Percentiles rank a stretch among this genome's conserved stretches.
Evolutionary conservation across 1,139 yeast genomes (phyloP).

Genomic region (Taphrina flavorubra): DNA sequence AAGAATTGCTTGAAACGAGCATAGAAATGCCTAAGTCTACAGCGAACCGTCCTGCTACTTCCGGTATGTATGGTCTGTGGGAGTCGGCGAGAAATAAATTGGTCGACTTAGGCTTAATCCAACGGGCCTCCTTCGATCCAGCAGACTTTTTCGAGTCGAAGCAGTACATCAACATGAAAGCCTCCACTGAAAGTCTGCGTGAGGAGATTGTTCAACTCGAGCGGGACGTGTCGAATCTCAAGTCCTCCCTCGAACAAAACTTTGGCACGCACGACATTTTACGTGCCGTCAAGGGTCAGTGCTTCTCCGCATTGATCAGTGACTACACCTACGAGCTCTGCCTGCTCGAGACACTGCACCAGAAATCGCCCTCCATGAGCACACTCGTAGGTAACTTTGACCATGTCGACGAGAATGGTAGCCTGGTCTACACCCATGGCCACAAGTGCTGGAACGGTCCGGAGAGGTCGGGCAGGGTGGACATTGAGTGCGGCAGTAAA

Average conservation of each 20-base stretch:
- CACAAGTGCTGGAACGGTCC: conserved; percentile 97
- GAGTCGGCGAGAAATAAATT: neutral
- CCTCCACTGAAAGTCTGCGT: conserved; percentile 6
- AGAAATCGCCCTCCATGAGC: conserved; percentile 53
- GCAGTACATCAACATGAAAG: conserved; percentile 15
- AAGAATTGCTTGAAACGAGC: conserved; percentile 1
- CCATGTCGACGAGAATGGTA: conserved; percentile 51
- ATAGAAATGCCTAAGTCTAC: neutral
- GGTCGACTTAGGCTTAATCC: conserved; percentile 11
- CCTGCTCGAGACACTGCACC: conserved; percentile 63
- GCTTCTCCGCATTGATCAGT: conserved; percentile 62
- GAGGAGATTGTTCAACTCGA: neutral
- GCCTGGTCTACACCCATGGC: conserved; percentile 64
- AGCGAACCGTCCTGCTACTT: neutral
- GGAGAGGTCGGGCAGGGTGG: conserved; percentile 68
- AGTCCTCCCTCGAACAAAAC: conserved; percentile 33
- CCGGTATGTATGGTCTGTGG: conserved; percentile 13
- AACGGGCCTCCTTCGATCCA: conserved; percentile 8
- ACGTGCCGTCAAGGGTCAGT: conserved; percentile 61
- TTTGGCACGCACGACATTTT: conserved; percentile 69
- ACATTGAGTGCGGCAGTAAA: conserved; percentile 69
- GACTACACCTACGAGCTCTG: conserved; percentile 75
- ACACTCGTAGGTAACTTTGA: conserved; percentile 46
- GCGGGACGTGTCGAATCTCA: conserved; percentile 43
- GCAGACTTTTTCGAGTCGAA: conserved; percentile 13